Conservation (phyloP, 2,329 filamentous ascomycete genomes). For the Aspergillus thermomutatus region DNA sequence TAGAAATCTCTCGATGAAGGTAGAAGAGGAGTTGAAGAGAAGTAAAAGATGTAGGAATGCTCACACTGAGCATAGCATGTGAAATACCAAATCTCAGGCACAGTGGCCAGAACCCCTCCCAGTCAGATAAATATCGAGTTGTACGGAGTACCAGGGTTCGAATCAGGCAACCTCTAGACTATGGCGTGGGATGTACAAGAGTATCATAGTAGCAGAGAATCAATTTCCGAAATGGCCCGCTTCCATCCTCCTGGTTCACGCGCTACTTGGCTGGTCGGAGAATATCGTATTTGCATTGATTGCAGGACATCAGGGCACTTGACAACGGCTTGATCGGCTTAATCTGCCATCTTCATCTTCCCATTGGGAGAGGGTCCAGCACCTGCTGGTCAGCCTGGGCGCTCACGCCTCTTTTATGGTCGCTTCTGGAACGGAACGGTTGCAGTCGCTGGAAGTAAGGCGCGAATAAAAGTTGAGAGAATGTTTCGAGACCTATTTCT, state of each 20-base stretch:
- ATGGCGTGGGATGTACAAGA: neutral
- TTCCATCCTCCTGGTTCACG: neutral
- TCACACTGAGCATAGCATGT: constrained; percentile 1
- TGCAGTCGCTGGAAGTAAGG: neutral
- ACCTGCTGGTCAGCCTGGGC: neutral
- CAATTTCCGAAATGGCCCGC: neutral
- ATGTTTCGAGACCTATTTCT: neutral
- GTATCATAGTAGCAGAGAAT: neutral
- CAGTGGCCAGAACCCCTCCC: neutral
- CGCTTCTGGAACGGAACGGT: constrained; percentile 4
- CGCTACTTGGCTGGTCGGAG: neutral
- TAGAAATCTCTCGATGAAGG: constrained; percentile 8
- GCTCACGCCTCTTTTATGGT: neutral
- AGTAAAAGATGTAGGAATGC: neutral
- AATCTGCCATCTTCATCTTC: neutral
- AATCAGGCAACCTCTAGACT: neutral
- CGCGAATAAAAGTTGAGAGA: neutral
- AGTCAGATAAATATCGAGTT: neutral
- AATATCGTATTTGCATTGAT: constrained; percentile 1
- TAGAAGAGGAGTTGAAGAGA: neutral
- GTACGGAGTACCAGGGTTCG: neutral
- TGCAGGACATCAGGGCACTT: neutral
- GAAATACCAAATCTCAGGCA: constrained; percentile 1
- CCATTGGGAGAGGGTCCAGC: neutral
- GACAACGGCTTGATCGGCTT: neutral